Evolutionary conservation across 192 early-diverging fungal genomes (phyloP), one percentile per base, ranked within the genome.

Genomic region (Radiomyces spectabilis): DNA sequence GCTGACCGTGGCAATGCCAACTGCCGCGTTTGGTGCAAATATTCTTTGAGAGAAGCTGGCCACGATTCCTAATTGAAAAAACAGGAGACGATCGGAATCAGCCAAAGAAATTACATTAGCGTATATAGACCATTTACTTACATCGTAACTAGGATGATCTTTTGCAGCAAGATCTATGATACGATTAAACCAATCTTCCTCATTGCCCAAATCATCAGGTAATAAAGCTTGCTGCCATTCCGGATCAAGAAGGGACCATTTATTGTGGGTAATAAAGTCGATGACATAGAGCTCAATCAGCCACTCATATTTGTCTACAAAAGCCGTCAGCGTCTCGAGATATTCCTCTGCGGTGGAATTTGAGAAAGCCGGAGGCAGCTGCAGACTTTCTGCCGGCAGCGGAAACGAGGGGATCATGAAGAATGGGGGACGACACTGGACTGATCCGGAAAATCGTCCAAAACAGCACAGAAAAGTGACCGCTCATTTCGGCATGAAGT

Each of bases 31-130:
- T 57, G 52, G 12, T 45, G 10, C 12, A 72, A 53, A 60, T 66
- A 76, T 0, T 51, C 61, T 34, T 69, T 61, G 5, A 76, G 33
- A 1, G 71, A 67, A 10, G 72, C 64, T 39, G 74, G 74, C 74
- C 74, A 76, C n/a, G n/a, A n/a, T n/a, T n/a, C n/a, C n/a, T n/a
- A n/a, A n/a, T n/a, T n/a, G n/a, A n/a, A n/a, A n/a, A n/a, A n/a
- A n/a, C n/a, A n/a, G n/a, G 21, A 18, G 31, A 37, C 40, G 25
- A 49, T 66, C 15, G 2, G 2, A 24, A n/a, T 19, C 41, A n/a
- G 13, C 35, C 19, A 8, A 26, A 15, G 15, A 47, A n/a, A 44
- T 6, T 18, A 46, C 19, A 43, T 15, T 47, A 16, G 12, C 5
- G 6, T 19, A 2, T 37, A 46, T 1, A 39, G 15, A 25, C 19